Conservation (phyloP, 2,329 filamentous ascomycete genomes). For the Stachybotrys echinatus region DNA sequence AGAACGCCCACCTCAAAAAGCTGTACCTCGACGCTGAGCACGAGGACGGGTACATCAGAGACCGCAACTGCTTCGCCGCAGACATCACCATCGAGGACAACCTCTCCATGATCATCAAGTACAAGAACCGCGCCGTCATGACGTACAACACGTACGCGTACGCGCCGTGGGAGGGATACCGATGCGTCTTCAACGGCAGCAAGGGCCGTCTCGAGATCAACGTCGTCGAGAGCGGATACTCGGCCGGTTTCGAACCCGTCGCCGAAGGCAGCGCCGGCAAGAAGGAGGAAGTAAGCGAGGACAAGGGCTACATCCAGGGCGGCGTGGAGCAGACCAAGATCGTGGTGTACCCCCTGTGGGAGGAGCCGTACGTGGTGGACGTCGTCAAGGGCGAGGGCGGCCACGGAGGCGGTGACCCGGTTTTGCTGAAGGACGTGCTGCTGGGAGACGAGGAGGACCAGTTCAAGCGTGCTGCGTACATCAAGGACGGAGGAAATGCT, state of each 20-base stretch:
- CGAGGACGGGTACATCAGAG: slow-evolving; percentile 42
- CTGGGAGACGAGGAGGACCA: slow-evolving; percentile 27
- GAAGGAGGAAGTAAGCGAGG: background rate
- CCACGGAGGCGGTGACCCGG: slow-evolving; percentile 41
- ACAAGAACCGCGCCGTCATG: slow-evolving; percentile 34
- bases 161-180: slow-evolving; percentile 39
- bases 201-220: slow-evolving; percentile 40
- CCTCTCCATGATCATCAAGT: slow-evolving; percentile 38
- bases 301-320: slow-evolving; percentile 25
- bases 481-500: slow-evolving; percentile 39
- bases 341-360: slow-evolving; percentile 35
- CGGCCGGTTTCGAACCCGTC: slow-evolving; percentile 36
- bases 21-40: slow-evolving; percentile 43
- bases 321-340: slow-evolving; percentile 29
- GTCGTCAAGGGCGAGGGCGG: slow-evolving; percentile 33
- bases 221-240: slow-evolving; percentile 40
- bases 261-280: slow-evolving; percentile 3
- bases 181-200: slow-evolving; percentile 35
- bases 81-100: slow-evolving; percentile 46
- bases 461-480: slow-evolving; percentile 33
- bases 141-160: slow-evolving; percentile 41
- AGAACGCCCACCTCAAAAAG: slow-evolving; percentile 33
- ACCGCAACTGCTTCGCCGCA: slow-evolving; percentile 42
- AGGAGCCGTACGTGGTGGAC: slow-evolving; percentile 33
- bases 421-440: slow-evolving; percentile 36